phyloP scores from a whole-genome alignment of 202 grass and related monocot genomes.

The Digitaria exilis region DNA sequence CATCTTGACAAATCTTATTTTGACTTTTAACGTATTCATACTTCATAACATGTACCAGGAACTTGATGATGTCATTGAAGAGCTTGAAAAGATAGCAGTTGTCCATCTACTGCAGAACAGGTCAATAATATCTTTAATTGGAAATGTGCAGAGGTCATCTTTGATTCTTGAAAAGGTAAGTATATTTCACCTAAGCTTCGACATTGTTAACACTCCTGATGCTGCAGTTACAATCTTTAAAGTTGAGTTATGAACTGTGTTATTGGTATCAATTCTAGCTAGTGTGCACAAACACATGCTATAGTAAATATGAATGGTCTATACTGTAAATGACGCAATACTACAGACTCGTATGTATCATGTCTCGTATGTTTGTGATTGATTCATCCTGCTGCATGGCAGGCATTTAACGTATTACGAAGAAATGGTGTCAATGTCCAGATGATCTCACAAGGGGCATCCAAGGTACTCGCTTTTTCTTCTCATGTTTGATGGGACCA shows the following conservation, averaged over 20 bases:
- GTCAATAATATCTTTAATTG: constrained; percentile 95
- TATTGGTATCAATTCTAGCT: background rate
- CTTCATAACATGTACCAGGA: constrained; percentile 52
- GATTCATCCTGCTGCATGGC: constrained; percentile 15
- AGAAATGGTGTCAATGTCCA: constrained; percentile 87
- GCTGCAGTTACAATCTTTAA: background rate
- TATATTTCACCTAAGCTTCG: background rate
- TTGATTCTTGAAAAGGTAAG: constrained; percentile 95
- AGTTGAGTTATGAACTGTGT: background rate
- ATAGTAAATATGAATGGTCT: background rate
- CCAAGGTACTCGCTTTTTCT: constrained; percentile 62
- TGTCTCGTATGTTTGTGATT: constrained; percentile 1
- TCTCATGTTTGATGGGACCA: background rate
- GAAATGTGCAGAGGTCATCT: constrained; percentile 88
- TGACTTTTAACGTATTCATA: background rate
- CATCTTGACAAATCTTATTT: background rate
- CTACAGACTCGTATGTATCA: background rate
- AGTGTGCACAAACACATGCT: background rate
- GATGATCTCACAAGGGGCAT: constrained; percentile 99
- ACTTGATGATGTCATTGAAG: constrained; percentile 82
- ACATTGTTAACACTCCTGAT: background rate
- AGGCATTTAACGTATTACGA: constrained; percentile 90
- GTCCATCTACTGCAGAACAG: constrained; percentile 84
- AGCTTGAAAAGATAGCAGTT: constrained; percentile 92
- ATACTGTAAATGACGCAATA: background rate